phyloP scores from a whole-genome alignment of 257 asterid genomes.

The Ehretia macrophylla region DNA sequence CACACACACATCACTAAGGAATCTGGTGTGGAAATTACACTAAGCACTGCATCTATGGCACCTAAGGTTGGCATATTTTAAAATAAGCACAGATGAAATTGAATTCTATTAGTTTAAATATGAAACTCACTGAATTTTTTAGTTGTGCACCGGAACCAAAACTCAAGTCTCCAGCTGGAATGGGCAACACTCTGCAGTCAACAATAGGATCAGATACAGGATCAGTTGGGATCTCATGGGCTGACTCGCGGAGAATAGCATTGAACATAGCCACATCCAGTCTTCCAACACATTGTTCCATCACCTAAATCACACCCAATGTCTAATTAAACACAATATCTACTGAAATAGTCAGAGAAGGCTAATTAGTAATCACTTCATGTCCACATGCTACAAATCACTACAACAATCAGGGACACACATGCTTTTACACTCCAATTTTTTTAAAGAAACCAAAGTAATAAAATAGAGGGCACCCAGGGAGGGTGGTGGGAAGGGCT shows the following conservation, averaged over 20 bases:
- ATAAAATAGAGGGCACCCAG: background rate
- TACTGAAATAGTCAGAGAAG: background rate
- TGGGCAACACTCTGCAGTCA: constrained; percentile 89
- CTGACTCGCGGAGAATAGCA: constrained; percentile 96
- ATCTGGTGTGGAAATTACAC: too few species aligned
- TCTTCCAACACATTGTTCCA: constrained; percentile 87
- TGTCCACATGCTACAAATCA: background rate
- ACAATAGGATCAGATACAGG: constrained; percentile 98
- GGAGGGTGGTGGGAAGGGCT: background rate
- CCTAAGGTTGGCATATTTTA: too few species aligned
- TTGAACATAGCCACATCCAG: constrained; percentile 95
- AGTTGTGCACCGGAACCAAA: constrained; percentile 97
- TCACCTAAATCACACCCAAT: constrained; percentile 41
- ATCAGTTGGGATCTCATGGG: constrained; percentile 95
- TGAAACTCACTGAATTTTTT: constrained; percentile 68
- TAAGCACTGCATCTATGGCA: too few species aligned
- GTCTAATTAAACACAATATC: constrained; percentile 2
- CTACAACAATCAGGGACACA: background rate
- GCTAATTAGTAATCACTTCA: background rate
- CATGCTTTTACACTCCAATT: background rate
- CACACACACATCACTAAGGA: too few species aligned
- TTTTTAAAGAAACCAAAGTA: background rate
- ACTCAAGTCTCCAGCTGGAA: constrained; percentile 96
- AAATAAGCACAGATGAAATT: too few species aligned
- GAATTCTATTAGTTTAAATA: too few species aligned